phyloP scores from a whole-genome alignment of 176 grass and related monocot genomes.

The Guadua angustifolia region DNA sequence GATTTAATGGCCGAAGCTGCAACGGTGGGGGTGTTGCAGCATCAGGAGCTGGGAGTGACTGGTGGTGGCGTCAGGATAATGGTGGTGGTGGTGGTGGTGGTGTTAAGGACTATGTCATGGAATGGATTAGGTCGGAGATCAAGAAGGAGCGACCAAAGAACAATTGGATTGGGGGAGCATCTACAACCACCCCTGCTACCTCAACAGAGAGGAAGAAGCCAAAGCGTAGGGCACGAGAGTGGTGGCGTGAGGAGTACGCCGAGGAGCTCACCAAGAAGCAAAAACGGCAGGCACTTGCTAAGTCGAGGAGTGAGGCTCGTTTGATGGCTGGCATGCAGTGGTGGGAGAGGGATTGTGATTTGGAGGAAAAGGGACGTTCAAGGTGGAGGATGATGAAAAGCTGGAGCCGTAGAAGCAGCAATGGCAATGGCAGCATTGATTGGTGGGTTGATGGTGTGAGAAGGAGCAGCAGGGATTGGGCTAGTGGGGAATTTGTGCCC shows the following conservation, averaged over 20 bases:
- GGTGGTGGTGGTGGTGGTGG: constrained; percentile 40
- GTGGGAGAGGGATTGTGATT: constrained; percentile 77
- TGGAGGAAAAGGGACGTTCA: constrained; percentile 57
- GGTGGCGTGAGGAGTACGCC: constrained; percentile 97
- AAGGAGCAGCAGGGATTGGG: constrained; percentile 62
- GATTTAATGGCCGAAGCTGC: constrained; percentile 7
- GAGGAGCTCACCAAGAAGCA: constrained; percentile 93
- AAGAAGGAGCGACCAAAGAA: constrained; percentile 90
- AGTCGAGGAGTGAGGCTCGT: constrained; percentile 62
- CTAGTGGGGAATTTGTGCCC: constrained; percentile 66
- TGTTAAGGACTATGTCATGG: constrained; percentile 95
- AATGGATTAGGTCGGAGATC: constrained; percentile 97
- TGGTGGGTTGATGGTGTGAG: constrained; percentile 71
- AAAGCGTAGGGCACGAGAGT: constrained; percentile 72
- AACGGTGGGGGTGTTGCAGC: constrained; percentile 54
- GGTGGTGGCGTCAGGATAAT: constrained; percentile 98
- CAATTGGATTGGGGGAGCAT: constrained; percentile 66
- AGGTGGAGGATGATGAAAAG: constrained; percentile 78
- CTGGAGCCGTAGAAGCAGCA: constrained; percentile 69
- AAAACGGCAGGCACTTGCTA: constrained; percentile 58
- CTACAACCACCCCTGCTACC: constrained; percentile 34
- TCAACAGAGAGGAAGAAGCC: constrained; percentile 55
- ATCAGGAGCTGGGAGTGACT: constrained; percentile 61
- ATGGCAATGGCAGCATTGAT: constrained; percentile 51
- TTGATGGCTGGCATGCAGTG: constrained; percentile 54